phyloP scores from a whole-genome alignment of 1,284 basidiomycete species.

The Melampsora occidentalis region DNA sequence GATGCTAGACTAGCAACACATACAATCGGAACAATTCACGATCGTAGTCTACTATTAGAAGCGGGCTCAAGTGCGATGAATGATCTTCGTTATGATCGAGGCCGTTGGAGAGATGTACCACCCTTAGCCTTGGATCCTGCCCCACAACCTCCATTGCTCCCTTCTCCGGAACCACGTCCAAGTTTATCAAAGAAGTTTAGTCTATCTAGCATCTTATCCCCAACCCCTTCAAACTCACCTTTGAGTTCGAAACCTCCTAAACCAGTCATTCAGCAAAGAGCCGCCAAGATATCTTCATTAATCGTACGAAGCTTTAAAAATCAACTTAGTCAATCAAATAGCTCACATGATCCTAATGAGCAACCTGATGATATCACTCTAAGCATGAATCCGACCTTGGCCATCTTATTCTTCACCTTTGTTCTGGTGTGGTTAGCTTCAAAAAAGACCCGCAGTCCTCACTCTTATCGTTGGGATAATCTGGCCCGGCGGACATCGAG shows the following conservation, averaged over 20 bases:
- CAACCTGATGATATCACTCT: constrained; percentile 20
- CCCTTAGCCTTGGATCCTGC: constrained; percentile 34
- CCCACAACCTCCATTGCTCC: constrained; percentile 16
- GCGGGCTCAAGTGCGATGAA: neutral
- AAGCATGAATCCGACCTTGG: constrained; percentile 25
- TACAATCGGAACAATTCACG: neutral
- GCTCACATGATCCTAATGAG: constrained; percentile 16
- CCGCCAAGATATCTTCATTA: constrained; percentile 34
- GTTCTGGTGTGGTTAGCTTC: constrained; percentile 38
- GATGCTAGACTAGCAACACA: constrained; percentile 15
- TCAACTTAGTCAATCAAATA: constrained; percentile 15
- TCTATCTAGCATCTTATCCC: constrained; percentile 2
- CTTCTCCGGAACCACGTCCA: neutral
- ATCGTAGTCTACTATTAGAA: constrained; percentile 20
- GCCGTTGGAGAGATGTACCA: neutral
- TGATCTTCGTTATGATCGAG: constrained; percentile 8
- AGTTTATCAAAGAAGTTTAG: constrained; percentile 4
- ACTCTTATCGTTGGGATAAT: too few species aligned
- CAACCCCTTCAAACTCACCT: neutral
- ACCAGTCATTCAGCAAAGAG: constrained; percentile 32
- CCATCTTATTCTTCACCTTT: constrained; percentile 29
- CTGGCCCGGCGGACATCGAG: too few species aligned
- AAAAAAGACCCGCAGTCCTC: neutral
- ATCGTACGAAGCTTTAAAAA: constrained; percentile 33
- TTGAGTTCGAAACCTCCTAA: constrained; percentile 1